These are phyloP conservation scores for Penstemon davidsonii DNA, from an alignment of 257 asterid genomes.

Conservation along the genomic window DNA sequence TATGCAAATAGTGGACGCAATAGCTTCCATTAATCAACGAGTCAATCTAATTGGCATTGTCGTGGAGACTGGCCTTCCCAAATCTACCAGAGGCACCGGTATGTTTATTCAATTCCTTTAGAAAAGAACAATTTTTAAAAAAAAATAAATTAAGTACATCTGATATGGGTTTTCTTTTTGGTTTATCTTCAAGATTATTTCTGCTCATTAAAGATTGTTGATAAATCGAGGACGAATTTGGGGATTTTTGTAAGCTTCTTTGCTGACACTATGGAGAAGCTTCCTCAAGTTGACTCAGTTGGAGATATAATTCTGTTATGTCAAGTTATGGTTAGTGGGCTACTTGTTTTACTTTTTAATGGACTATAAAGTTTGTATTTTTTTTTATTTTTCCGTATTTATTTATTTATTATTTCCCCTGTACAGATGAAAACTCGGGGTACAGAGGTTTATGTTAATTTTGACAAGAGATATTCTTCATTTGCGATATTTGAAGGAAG, in stretches of 20 bases:
- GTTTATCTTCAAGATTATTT: slow-evolving; percentile 50
- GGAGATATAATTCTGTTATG: slow-evolving; percentile 67
- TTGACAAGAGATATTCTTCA: slow-evolving; percentile 63
- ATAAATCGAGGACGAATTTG: slow-evolving; percentile 50
- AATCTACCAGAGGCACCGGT: slow-evolving; percentile 68
- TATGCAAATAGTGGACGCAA: slow-evolving; percentile 55
- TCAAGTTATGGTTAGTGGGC: slow-evolving; percentile 56
- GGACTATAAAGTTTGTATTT: not conserved
- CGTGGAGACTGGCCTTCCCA: slow-evolving; percentile 49
- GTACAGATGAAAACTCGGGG: slow-evolving; percentile 59
- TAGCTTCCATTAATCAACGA: slow-evolving; percentile 48
- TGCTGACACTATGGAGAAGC: slow-evolving; percentile 55
- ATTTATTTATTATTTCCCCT: not conserved
- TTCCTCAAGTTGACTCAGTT: slow-evolving; percentile 54
- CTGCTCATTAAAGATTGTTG: slow-evolving; percentile 53
- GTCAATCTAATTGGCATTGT: slow-evolving; percentile 72
- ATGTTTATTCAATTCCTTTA: not conserved
- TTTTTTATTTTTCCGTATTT: not conserved
- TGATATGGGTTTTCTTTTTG: slow-evolving; percentile 14
- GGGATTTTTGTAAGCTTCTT: slow-evolving; percentile 55
- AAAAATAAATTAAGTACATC: not conserved
- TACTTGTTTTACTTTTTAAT: not conserved
- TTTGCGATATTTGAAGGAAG: slow-evolving; percentile 72
- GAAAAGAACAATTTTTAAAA: not conserved
- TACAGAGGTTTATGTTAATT: slow-evolving; percentile 55